A percentile compares a stretch with the other conserved stretches of the same genome.
phyloP scores from a whole-genome alignment of 768 basidiomycete genomes.

The Serendipita sp. region DNA sequence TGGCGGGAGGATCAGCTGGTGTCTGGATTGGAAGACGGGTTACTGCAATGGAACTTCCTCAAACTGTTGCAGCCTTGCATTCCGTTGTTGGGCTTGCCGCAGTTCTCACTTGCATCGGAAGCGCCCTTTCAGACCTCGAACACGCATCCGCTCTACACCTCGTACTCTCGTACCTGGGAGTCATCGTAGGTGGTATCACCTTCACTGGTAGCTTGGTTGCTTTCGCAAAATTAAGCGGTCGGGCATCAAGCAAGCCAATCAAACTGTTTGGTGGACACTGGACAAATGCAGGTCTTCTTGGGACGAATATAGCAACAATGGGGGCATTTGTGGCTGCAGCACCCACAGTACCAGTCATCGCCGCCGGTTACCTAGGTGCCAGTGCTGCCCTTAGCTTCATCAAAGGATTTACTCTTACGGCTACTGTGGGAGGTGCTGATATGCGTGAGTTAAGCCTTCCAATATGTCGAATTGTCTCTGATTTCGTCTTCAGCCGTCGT shows the following conservation, averaged over 20 bases:
- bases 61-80: constrained; percentile 67
- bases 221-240: constrained; percentile 73
- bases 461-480: neutral
- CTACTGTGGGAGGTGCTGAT: constrained; percentile 85
- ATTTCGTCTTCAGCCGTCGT: constrained; percentile 46
- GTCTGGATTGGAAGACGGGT: constrained; percentile 64
- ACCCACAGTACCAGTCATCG: constrained; percentile 53
- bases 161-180: constrained; percentile 72
- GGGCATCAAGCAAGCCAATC: constrained; percentile 60
- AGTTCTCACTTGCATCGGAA: constrained; percentile 70
- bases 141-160: constrained; percentile 62
- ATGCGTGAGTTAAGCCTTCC: constrained; percentile 48
- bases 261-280: constrained; percentile 62
- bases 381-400: constrained; percentile 67
- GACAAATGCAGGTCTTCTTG: constrained; percentile 54
- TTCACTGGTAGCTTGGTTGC: constrained; percentile 85
- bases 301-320: constrained; percentile 56
- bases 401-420: constrained; percentile 75
- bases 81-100: constrained; percentile 84
- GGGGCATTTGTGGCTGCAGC: constrained; percentile 57
- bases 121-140: constrained; percentile 47
- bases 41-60: constrained; percentile 75
- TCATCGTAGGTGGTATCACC: constrained; percentile 75
- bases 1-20: constrained; percentile 56
- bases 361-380: constrained; percentile 59